These are phyloP conservation scores for Mortierella claussenii DNA, from an alignment of 192 early-diverging fungal species.

Conservation along the genomic window DNA sequence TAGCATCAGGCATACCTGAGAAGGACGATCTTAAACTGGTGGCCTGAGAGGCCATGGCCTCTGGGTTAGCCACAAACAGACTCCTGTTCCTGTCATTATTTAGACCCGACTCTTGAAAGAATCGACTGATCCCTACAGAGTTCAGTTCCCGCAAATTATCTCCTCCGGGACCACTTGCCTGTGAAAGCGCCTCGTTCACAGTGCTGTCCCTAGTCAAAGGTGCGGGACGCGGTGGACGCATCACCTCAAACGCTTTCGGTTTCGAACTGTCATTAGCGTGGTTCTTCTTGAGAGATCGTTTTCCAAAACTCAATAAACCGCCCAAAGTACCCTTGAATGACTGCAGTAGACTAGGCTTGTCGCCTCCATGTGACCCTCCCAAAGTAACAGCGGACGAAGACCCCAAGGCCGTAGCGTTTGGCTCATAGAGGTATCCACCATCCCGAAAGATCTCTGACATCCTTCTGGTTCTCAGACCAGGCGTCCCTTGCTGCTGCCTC, in stretches of 20 bases:
- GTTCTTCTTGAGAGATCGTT: constrained; percentile 3
- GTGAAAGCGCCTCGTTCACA: constrained; percentile 21
- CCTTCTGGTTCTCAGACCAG: constrained; percentile 19
- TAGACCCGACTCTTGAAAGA: constrained; percentile 47
- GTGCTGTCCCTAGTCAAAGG: constrained; percentile 6
- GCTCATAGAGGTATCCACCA: constrained; percentile 38
- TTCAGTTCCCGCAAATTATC: constrained; percentile 41
- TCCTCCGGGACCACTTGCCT: constrained; percentile 23
- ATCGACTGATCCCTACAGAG: constrained; percentile 44
- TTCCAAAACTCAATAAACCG: constrained; percentile 16
- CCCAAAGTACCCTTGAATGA: constrained; percentile 28
- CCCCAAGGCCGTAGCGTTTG: background rate
- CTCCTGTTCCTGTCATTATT: constrained; percentile 29
- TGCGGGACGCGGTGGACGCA: constrained; percentile 27
- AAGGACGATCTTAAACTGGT: constrained; percentile 25
- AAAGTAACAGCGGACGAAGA: background rate
- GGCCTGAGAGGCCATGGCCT: constrained; percentile 19
- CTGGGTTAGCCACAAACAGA: constrained; percentile 45
- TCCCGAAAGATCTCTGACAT: constrained; percentile 53
- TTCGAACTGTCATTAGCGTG: constrained; percentile 19
- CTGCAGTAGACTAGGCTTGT: constrained; percentile 14
- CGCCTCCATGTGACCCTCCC: background rate
- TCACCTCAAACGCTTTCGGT: constrained; percentile 50
- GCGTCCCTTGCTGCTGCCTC: constrained; percentile 33
- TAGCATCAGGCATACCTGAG: constrained; percentile 18